Base-by-base conservation (phyloP, 441 rosid genomes). In the Pelargonium cotyledonis region DNA sequence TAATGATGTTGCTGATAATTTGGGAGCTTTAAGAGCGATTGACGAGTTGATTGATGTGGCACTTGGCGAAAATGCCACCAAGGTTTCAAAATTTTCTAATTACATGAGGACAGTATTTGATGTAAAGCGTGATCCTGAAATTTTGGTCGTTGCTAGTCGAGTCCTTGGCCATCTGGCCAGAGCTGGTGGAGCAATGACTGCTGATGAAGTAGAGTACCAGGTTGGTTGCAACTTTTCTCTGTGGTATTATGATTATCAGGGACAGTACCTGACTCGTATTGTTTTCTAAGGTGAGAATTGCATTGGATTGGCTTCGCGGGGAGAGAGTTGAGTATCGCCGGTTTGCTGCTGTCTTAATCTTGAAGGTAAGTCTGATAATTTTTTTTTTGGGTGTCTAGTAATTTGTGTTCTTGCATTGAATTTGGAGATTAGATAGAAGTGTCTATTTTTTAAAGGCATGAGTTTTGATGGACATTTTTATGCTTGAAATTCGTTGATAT, bases 111-210 rank as follows among this genome's bases (percentile, higher is more conserved):
- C 68, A 10, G 91, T 88, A 61, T 91, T 95, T 46, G 99, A 89
- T 66, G 83, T 77, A 46, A 95, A 89, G 83, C 92, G 95, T 60
- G 99, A 92, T 76, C 89, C 82, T 46, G 95, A 90, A 62, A 87
- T 87, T 71, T 80, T 95, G 82, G 84, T 87, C 71, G 96, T 87
- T 86, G 97, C 97, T 70, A 95, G 98, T 82, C 79, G 77, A 81
- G 99, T 95, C 73, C 86, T 95, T 78, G 99, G 99, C 35, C 99
- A 95, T 75, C 87, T 95, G 73, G 98, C 98, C 9, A 85, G 96
- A 84, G 94, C 97, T 7, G 98, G 99, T 67, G 99, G 99, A 65
- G 96, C 95, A 46, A 93, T 92, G 99, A 89, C 96, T 68, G 96
- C 99, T 16, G 99, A 95, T 73, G 96, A 92, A 93, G 95, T 92